Percentiles rank a stretch among this genome's conserved stretches.
Evolutionary conservation across 108 stramenopile species (phyloP).

Genomic region (Nitzschia sp.): DNA sequence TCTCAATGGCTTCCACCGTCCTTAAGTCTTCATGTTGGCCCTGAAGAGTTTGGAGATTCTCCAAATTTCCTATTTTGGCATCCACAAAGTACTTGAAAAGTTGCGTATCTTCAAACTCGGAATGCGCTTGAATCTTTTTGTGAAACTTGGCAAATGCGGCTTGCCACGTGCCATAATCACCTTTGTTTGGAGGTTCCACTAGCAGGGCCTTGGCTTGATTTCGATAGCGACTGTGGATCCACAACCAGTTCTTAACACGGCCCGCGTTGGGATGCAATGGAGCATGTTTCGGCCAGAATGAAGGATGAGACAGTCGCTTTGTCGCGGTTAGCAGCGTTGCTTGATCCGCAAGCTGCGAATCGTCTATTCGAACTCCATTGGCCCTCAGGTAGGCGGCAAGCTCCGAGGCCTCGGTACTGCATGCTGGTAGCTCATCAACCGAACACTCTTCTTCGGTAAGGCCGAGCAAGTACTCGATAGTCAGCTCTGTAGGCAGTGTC

Average conservation of each 20-base stretch:
- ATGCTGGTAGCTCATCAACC: no score
- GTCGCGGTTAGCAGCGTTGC: no score
- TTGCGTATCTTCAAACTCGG: constrained; percentile 22
- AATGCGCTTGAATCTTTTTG: constrained; percentile 15
- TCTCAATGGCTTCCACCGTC: no score
- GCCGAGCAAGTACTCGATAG: no score
- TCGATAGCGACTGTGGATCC: constrained; percentile 19
- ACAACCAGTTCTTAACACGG: constrained; percentile 19
- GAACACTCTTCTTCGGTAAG: no score
- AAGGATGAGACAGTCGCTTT: no score
- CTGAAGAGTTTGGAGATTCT: not conserved
- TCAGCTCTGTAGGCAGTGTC: no score
- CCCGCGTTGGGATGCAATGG: constrained; percentile 5
- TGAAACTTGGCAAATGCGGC: constrained; percentile 12
- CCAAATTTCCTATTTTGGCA: constrained; percentile 4
- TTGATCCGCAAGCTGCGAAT: no score
- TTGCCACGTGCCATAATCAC: not conserved
- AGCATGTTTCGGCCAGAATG: no score
- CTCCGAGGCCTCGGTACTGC: no score
- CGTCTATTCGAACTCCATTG: no score
- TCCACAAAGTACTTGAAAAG: constrained; percentile 25
- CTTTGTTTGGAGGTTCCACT: not conserved
- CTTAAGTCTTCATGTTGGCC: constrained; percentile 9
- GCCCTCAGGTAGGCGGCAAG: no score
- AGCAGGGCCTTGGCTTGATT: constrained; percentile 8